Conservation (phyloP, 805 yeast genomes). For the Candida xiaguanensis region DNA sequence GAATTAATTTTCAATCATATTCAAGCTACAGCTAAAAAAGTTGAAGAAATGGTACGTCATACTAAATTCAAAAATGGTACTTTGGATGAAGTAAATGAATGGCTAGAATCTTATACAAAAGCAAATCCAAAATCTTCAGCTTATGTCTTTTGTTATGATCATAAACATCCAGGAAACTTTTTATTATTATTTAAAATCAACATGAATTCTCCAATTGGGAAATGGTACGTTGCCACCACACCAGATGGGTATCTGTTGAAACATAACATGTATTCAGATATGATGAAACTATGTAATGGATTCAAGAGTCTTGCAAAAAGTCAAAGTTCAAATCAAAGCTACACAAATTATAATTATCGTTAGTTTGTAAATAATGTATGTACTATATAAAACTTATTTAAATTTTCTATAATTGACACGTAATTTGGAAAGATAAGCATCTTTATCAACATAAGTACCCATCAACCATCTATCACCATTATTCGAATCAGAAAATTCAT, state of each 20-base stretch:
- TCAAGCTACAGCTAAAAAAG: slow-evolving; percentile 75
- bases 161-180: slow-evolving; percentile 93
- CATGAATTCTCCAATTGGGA: slow-evolving; percentile 60
- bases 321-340: slow-evolving; percentile 18
- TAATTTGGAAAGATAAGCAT: slow-evolving; percentile 61
- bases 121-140: slow-evolving; percentile 90
- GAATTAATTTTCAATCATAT: slow-evolving; percentile 87
- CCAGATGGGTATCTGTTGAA: slow-evolving; percentile 81
- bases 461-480: slow-evolving; percentile 64
- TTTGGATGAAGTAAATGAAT: slow-evolving; percentile 72
- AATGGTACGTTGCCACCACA: slow-evolving; percentile 90
- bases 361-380: not conserved
- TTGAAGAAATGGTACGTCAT: slow-evolving; percentile 78
- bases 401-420: slow-evolving; percentile 23
- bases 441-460: slow-evolving; percentile 74
- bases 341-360: slow-evolving; percentile 11
- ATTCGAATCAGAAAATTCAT: slow-evolving; percentile 36
- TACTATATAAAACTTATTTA: slow-evolving; percentile 1
- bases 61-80: slow-evolving; percentile 88
- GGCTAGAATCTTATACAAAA: slow-evolving; percentile 83
- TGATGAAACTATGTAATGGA: slow-evolving; percentile 86
- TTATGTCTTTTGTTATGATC: slow-evolving; percentile 87
- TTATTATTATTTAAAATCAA: slow-evolving; percentile 80
- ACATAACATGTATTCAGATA: slow-evolving; percentile 83
- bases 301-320: slow-evolving; percentile 67